A percentile compares a stretch with the other conserved stretches of the same genome.
Conservation (phyloP, 1,284 basidiomycete genomes). For the Rhodotorula mucilaginosa region DNA sequence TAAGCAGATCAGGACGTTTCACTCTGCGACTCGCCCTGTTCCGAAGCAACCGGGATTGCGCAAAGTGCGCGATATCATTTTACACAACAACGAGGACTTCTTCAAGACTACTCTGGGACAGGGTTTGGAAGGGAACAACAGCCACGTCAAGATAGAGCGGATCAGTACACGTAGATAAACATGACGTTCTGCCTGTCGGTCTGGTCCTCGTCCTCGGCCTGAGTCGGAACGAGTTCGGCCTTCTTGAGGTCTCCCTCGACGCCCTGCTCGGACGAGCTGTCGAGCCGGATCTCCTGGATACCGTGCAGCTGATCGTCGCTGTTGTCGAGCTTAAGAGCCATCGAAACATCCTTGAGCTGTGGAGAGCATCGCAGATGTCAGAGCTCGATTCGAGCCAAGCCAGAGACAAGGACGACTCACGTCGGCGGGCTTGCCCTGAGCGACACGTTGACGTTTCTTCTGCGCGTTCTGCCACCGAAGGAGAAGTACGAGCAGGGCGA, state of each 20-base stretch:
- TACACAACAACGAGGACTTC: too few species aligned
- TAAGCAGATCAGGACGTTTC: too few species aligned
- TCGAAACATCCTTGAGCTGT: conserved; percentile 42
- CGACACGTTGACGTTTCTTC: conserved; percentile 46
- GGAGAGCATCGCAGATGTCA: neutral
- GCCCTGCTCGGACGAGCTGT: neutral
- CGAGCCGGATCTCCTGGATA: conserved; percentile 1
- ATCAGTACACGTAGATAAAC: conserved; percentile 32
- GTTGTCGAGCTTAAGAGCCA: conserved; percentile 39
- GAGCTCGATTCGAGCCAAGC: neutral
- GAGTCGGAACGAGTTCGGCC: neutral
- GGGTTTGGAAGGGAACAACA: too few species aligned
- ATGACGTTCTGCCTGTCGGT: conserved; percentile 48
- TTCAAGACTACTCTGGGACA: too few species aligned
- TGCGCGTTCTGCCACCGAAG: conserved; percentile 45
- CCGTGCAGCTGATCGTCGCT: neutral
- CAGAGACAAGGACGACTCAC: conserved; percentile 15
- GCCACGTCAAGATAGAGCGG: too few species aligned
- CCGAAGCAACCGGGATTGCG: too few species aligned
- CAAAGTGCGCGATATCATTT: too few species aligned
- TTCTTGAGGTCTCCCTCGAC: neutral
- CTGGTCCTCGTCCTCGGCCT: conserved; percentile 33
- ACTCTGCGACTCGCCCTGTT: too few species aligned
- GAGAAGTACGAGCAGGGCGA: conserved; percentile 42
- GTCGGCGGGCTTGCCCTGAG: conserved; percentile 48